These are phyloP conservation scores for Nitzschia sp. DNA, from an alignment of 108 stramenopile species.

Conservation along the genomic window DNA sequence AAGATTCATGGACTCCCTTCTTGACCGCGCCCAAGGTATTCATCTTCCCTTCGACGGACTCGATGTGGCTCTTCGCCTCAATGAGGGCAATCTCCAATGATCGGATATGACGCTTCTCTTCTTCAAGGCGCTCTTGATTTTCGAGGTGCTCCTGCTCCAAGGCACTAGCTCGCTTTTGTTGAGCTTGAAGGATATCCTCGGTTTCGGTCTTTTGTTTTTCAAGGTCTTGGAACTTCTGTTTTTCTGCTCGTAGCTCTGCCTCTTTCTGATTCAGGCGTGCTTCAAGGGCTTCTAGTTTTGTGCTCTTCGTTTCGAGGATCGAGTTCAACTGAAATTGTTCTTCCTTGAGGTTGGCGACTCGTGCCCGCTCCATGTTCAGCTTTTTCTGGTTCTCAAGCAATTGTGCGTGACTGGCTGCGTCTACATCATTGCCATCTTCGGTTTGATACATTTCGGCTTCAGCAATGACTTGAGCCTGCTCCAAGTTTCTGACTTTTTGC, in stretches of 20 bases:
- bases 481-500: slow-evolving; percentile 14
- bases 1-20: neutral
- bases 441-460: slow-evolving; percentile 13
- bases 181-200: slow-evolving; percentile 8
- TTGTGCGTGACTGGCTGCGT: slow-evolving; percentile 1
- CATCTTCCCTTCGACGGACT: neutral
- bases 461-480: slow-evolving; percentile 22
- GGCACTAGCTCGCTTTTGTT: neutral
- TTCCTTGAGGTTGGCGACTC: slow-evolving; percentile 20
- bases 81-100: slow-evolving; percentile 15
- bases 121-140: slow-evolving; percentile 7
- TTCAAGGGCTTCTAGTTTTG: slow-evolving; percentile 19
- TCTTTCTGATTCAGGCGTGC: slow-evolving; percentile 12
- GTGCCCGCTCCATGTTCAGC: slow-evolving; percentile 22
- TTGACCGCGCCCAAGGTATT: neutral
- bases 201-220: slow-evolving; percentile 27
- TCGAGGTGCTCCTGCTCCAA: slow-evolving; percentile 12
- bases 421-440: neutral
- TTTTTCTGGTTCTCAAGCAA: slow-evolving; percentile 22
- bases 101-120: slow-evolving; percentile 19
- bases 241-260: slow-evolving; percentile 18
- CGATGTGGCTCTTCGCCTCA: slow-evolving; percentile 13
- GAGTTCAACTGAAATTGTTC: slow-evolving; percentile 10
- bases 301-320: slow-evolving; percentile 9
- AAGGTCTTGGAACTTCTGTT: slow-evolving; percentile 18